phyloP scores from a whole-genome alignment of 768 basidiomycete species.

The Kwoniella sp. region DNA sequence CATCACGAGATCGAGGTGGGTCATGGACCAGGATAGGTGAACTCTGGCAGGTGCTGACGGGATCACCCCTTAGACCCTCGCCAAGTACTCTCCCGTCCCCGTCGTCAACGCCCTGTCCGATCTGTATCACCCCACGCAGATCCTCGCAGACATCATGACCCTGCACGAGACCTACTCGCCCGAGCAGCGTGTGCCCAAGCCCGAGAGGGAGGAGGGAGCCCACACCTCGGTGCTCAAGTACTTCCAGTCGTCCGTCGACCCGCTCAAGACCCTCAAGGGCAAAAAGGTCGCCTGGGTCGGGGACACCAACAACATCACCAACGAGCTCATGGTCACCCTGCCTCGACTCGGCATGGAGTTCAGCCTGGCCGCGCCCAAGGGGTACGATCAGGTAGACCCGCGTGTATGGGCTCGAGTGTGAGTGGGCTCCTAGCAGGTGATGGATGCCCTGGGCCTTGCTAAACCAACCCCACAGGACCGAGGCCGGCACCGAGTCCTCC shows the following conservation, averaged over 20 bases:
- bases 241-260: conserved; percentile 24
- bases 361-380: conserved; percentile 72
- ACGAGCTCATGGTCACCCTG: conserved; percentile 94
- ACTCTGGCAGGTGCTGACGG: neutral
- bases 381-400: conserved; percentile 52
- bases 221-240: conserved; percentile 19
- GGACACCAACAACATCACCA: conserved; percentile 88
- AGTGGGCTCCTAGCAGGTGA: conserved; percentile 28
- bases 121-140: conserved; percentile 94
- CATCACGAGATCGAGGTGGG: conserved; percentile 88
- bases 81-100: conserved; percentile 82
- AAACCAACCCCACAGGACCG: conserved; percentile 14
- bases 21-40: neutral
- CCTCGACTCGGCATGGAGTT: conserved; percentile 84
- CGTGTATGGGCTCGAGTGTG: conserved; percentile 77
- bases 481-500: conserved; percentile 34
- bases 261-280: conserved; percentile 62
- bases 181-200: conserved; percentile 53
- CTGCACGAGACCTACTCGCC: conserved; percentile 62
- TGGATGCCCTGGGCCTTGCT: neutral
- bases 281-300: conserved; percentile 91
- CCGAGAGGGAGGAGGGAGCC: conserved; percentile 5
- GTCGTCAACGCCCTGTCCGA: conserved; percentile 94
- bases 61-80: conserved; percentile 66
- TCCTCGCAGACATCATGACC: conserved; percentile 86